Conservation (phyloP, 176 grass and related monocot genomes). For the Tillandsia leiboldiana region DNA sequence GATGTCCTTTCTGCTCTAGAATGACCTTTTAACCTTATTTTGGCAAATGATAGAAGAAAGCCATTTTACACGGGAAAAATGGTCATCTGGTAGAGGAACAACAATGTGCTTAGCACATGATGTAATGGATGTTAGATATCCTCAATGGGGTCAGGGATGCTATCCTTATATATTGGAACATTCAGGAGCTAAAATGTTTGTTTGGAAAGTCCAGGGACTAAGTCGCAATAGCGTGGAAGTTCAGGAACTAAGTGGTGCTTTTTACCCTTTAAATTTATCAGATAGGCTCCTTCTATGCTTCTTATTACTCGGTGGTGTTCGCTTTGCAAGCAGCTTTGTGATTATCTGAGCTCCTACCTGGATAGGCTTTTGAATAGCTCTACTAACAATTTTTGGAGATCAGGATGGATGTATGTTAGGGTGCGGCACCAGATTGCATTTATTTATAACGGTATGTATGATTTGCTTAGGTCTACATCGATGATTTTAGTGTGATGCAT, state of each 20-base stretch:
- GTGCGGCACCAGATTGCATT: conserved; percentile 65
- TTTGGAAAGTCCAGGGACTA: no score
- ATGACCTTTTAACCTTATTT: not conserved
- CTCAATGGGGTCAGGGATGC: no score
- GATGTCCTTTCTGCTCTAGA: conserved; percentile 16
- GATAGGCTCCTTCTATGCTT: not conserved
- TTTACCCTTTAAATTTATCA: no score
- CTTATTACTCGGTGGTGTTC: not conserved
- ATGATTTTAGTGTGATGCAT: not conserved
- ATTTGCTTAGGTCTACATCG: not conserved
- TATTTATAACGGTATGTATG: conserved; percentile 61
- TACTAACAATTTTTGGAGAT: conserved; percentile 64
- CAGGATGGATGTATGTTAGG: conserved; percentile 74
- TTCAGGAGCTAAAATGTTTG: no score
- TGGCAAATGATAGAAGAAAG: not conserved
- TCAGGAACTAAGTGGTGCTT: no score
- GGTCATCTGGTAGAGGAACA: no score
- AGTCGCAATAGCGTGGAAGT: no score
- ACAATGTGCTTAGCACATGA: no score
- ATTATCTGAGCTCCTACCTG: conserved; percentile 62
- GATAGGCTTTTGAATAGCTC: conserved; percentile 63
- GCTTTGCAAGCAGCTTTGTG: conserved; percentile 47
- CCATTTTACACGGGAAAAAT: no score
- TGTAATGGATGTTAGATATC: no score
- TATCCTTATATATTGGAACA: no score